phyloP scores from a whole-genome alignment of 305 asterid genomes.

The Fraxinus platypoda region DNA sequence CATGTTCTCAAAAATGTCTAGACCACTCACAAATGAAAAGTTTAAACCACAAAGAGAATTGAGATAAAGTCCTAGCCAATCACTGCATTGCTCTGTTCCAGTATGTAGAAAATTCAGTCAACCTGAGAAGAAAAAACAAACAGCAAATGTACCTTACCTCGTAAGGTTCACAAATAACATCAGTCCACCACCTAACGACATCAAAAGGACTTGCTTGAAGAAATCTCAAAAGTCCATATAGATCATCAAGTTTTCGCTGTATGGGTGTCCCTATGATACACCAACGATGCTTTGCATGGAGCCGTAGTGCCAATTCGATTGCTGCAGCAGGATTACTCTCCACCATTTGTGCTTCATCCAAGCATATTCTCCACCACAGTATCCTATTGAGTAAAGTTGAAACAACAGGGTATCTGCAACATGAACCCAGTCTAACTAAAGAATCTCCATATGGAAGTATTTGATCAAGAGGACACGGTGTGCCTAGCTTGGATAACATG shows the following conservation, averaged over 20 bases:
- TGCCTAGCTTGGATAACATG: constrained; percentile 7
- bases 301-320: constrained; percentile 85
- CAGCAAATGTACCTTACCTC: constrained; percentile 53
- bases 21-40: not conserved
- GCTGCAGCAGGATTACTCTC: constrained; percentile 95
- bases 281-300: constrained; percentile 88
- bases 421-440: constrained; percentile 20
- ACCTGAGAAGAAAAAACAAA: constrained; percentile 18
- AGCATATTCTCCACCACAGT: constrained; percentile 96
- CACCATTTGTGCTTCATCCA: constrained; percentile 99
- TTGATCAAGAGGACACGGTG: constrained; percentile 20
- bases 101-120: constrained; percentile 1
- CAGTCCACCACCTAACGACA: constrained; percentile 86
- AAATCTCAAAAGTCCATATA: constrained; percentile 85
- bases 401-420: constrained; percentile 80
- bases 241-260: constrained; percentile 89
- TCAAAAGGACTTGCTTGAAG: constrained; percentile 85
- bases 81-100: constrained; percentile 4
- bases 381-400: constrained; percentile 93
- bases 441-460: not conserved
- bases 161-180: constrained; percentile 82
- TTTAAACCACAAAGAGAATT: constrained; percentile 4
- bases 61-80: not conserved
- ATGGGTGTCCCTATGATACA: constrained; percentile 98
- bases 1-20: not conserved